Conservation (phyloP, 345 rosid species). For the Gossypium anomalum region DNA sequence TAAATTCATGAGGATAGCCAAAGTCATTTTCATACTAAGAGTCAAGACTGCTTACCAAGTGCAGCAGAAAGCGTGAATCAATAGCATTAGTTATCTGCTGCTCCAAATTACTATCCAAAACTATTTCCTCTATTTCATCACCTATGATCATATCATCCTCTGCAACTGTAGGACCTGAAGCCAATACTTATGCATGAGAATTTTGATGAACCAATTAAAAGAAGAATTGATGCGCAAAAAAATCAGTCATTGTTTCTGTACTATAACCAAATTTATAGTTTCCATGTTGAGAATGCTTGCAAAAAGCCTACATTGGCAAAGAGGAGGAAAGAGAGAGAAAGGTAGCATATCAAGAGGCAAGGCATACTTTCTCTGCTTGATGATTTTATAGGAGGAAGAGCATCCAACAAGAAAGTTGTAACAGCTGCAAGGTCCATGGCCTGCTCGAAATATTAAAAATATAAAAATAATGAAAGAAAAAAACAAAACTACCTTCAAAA, state of each 20-base stretch:
- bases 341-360: constrained; percentile 4
- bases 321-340: neutral
- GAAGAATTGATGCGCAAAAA: neutral
- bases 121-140: constrained; percentile 53
- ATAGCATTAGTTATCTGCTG: constrained; percentile 68
- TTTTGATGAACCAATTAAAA: constrained; percentile 16
- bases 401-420: constrained; percentile 69
- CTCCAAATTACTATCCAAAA: constrained; percentile 54
- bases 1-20: constrained; percentile 17
- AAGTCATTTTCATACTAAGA: constrained; percentile 13
- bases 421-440: constrained; percentile 76
- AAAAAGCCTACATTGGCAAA: neutral
- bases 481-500: constrained; percentile 17
- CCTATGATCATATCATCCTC: constrained; percentile 61
- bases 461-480: neutral
- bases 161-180: constrained; percentile 47
- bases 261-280: neutral
- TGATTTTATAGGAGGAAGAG: constrained; percentile 64
- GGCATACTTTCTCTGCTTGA: constrained; percentile 55
- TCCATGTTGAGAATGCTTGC: neutral
- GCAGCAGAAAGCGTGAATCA: constrained; percentile 80
- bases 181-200: constrained; percentile 9
- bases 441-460: constrained; percentile 35
- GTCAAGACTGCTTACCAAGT: constrained; percentile 57
- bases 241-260: neutral